Base-by-base conservation (phyloP, 1,284 basidiomycete genomes). In the Trichosporon coremiiforme region DNA sequence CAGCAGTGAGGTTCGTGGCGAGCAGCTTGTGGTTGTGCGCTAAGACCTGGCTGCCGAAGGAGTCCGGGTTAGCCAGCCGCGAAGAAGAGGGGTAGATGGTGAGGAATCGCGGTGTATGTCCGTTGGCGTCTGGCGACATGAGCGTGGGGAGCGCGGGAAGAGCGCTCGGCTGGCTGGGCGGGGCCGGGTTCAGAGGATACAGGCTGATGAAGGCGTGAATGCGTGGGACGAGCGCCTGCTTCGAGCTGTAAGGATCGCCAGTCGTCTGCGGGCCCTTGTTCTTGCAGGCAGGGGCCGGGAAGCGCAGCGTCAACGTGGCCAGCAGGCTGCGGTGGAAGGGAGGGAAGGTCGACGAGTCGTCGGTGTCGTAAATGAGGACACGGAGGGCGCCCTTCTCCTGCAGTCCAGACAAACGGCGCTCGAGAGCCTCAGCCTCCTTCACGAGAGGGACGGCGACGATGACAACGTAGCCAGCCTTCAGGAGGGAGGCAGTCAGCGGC, bases 301-400 rank as follows among this genome's bases (percentile, higher is more conserved):
- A 83, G 9, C 81, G 78, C 7, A 82, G 75, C 0, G 81, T 82
- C 9, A 83, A 73, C 1, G 82, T 83, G 8, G 82, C 82, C 2
- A 78, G 73, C 5, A 83, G 76, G 8, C 79, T 81, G 13, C 81
- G 79, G 70, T 82, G 80, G 77, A 83, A 83, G 2, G 82, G 78
- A 0, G 81, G 80, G 75, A 83, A 81, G 0, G 81, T 83, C 33
- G 78, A 71, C 7, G 78, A 77, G 64, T 83, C 81, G 62, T 81
- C 81, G 4, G 81, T 79, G 73, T 82, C 78, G 65, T 82, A 83
- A 63, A 82, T 81, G 36, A 83, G 72, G 0, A 83, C 82, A n/a
- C 82, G 74, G 13, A 82, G 74, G 7, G 78, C 80, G 7, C 76
- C 72, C 70, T 76, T 77, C 72, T 81, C 80, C n/a, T 76, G 75